These are phyloP conservation scores for Gilbertella persicaria DNA, from an alignment of 371 early-diverging fungal species.

Conservation along the genomic window DNA sequence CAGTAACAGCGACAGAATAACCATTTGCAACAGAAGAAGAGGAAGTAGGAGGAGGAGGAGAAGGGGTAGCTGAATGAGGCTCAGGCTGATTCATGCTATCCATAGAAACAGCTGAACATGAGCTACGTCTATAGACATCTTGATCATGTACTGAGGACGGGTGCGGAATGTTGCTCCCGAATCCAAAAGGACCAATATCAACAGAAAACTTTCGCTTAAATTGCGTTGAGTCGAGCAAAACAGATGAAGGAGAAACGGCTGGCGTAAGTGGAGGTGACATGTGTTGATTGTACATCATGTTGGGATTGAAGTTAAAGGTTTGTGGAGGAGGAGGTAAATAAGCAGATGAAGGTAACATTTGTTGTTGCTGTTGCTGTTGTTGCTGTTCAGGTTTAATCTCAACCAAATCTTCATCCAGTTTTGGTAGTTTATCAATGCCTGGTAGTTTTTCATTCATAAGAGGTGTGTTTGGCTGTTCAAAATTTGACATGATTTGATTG, in stretches of 20 bases:
- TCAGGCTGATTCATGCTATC: slow-evolving; percentile 16
- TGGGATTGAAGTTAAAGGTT: slow-evolving; percentile 5
- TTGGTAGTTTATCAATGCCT: slow-evolving; percentile 33
- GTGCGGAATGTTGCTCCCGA: slow-evolving; percentile 30
- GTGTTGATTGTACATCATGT: slow-evolving; percentile 22
- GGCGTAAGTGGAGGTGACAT: slow-evolving; percentile 38
- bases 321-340: slow-evolving; percentile 9
- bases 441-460: slow-evolving; percentile 30
- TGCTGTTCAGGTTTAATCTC: no score
- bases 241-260: slow-evolving; percentile 38
- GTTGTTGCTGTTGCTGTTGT: no score
- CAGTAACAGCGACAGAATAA: slow-evolving; percentile 1
- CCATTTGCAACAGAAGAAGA: not conserved
- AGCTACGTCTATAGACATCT: slow-evolving; percentile 37
- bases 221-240: slow-evolving; percentile 31
- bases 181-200: slow-evolving; percentile 53
- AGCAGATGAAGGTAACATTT: slow-evolving; percentile 2
- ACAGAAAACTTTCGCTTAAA: slow-evolving; percentile 50
- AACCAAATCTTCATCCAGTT: slow-evolving; percentile 17
- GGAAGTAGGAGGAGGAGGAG: not conserved
- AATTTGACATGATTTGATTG: slow-evolving; percentile 12
- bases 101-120: slow-evolving; percentile 36
- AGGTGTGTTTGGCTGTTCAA: slow-evolving; percentile 23
- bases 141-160: slow-evolving; percentile 25
- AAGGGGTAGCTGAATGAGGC: no score